Evolutionary conservation across 768 basidiomycete genomes (phyloP).

Genomic region (Pleurotus pulmonarius): DNA sequence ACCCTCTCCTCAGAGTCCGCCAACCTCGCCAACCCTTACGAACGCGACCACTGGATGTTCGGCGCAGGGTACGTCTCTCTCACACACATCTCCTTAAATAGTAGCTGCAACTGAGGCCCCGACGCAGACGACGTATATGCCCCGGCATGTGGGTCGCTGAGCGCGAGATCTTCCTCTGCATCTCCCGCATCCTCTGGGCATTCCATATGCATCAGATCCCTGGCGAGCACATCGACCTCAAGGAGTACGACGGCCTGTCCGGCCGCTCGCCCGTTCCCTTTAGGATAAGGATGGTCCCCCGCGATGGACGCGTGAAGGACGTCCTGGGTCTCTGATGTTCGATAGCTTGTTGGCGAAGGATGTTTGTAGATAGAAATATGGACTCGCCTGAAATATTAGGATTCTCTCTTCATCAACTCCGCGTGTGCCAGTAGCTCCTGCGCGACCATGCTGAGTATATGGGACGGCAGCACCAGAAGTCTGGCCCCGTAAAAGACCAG

Average conservation of each 20-base stretch:
- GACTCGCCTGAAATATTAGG: too few species aligned
- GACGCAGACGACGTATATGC: constrained; percentile 32
- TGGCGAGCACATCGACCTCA: constrained; percentile 38
- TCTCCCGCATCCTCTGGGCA: constrained; percentile 45
- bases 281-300: constrained; percentile 16
- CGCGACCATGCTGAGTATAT: constrained; percentile 34
- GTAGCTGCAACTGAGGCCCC: background rate
- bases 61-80: constrained; percentile 36
- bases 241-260: constrained; percentile 44
- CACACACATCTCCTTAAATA: background rate
- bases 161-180: constrained; percentile 40
- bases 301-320: constrained; percentile 9
- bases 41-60: constrained; percentile 50
- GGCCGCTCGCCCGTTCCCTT: constrained; percentile 43
- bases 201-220: constrained; percentile 38
- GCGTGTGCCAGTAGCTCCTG: constrained; percentile 30
- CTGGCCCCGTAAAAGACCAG: constrained; percentile 69
- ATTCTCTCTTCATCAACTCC: background rate
- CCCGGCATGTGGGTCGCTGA: constrained; percentile 43
- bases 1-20: constrained; percentile 39
- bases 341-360: too few species aligned
- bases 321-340: constrained; percentile 9
- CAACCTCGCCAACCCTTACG: constrained; percentile 33
- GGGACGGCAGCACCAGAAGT: constrained; percentile 43
- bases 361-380: too few species aligned